Percentiles rank a stretch among this genome's conserved stretches.
phyloP scores from a whole-genome alignment of 78 protist genomes.

The Speleostelium caveatum region DNA sequence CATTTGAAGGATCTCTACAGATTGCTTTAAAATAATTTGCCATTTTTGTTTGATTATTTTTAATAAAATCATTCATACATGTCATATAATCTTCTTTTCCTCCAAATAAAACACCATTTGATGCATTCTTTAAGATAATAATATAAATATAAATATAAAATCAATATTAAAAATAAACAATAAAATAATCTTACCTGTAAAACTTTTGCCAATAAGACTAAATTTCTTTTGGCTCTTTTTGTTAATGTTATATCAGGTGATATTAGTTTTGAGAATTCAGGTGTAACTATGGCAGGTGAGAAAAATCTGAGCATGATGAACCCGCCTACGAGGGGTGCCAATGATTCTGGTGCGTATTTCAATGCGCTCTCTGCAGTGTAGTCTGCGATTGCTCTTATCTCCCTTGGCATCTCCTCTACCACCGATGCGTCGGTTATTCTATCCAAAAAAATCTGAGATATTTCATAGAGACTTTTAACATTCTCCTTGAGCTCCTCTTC shows the following conservation, averaged over 20 bases:
- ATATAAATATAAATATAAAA: background rate
- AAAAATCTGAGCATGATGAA: conserved; percentile 84
- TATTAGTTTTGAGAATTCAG: conserved; percentile 63
- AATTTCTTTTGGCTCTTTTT: conserved; percentile 66
- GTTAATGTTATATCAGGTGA: conserved; percentile 54
- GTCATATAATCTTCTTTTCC: conserved; percentile 85
- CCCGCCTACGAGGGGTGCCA: conserved; percentile 80
- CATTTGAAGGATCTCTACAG: conserved; percentile 43
- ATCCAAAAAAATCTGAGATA: conserved; percentile 60
- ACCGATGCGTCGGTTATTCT: conserved; percentile 77
- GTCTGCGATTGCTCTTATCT: conserved; percentile 76
- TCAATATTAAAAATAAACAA: background rate
- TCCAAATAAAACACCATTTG: conserved; percentile 83
- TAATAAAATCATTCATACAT: conserved; percentile 80
- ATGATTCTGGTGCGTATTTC: conserved; percentile 71
- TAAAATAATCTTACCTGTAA: conserved; percentile 40
- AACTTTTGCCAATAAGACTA: conserved; percentile 81
- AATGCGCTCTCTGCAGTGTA: conserved; percentile 78
- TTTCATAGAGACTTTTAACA: conserved; percentile 5
- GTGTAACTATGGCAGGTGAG: conserved; percentile 84
- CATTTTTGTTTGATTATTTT: conserved; percentile 68
- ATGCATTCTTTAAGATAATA: conserved; percentile 43
- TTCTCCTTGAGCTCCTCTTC: conserved; percentile 19
- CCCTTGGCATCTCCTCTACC: conserved; percentile 80
- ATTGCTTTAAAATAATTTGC: conserved; percentile 61